Evolutionary conservation across 495 filamentous ascomycete species (phyloP), one percentile per base, ranked within the genome.

Genomic region (Aspergillus saccharolyticus): DNA sequence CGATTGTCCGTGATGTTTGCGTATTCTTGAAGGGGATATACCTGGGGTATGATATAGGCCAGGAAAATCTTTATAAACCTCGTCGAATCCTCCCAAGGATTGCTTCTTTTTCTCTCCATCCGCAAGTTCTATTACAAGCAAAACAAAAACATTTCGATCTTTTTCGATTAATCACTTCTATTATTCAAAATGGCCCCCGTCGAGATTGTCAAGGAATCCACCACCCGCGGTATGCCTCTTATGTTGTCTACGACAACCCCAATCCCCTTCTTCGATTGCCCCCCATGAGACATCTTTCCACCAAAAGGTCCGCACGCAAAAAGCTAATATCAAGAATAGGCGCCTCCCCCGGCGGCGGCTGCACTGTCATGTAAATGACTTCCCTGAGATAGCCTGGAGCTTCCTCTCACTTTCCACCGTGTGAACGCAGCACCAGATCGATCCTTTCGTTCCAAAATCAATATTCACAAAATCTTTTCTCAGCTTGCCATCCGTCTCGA

Each of bases 291-390:
- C 17, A 42, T 16, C 8, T 8, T 17, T 8, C 28, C 15, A 9
- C 10, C 21, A 55, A n/a, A 19, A 16, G 3, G 5, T 10, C 28
- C 42, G 12, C 22, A 24, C 44, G 21, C 16, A 16, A 17, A 47
- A 16, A 61, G 52, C 67, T 44, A 53, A 55, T 18, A 44, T n/a
- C 21, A 15, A 60, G 24, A 43, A 56, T 28, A 63, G 42, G 18
- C 39, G 71, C 66, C 50, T 66, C 68, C 61, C 70, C 73, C 56
- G 67, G 69, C 52, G 69, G 65, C 63, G 71, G 73, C 59, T 76
- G 73, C 65, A 63, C 72, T 54, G 61, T 76, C 58, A 74, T 74
- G 73, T 69, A 69, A 66, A 65, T 48, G 49, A 54, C 46, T 28
- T 46, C 44, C 55, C 66, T 12, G 43, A 54, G 55, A 57, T 47